A percentile compares a stretch with the other conserved stretches of the same genome.
Conservation (phyloP, 208 protist species). For the Strigomonas galati region DNA sequence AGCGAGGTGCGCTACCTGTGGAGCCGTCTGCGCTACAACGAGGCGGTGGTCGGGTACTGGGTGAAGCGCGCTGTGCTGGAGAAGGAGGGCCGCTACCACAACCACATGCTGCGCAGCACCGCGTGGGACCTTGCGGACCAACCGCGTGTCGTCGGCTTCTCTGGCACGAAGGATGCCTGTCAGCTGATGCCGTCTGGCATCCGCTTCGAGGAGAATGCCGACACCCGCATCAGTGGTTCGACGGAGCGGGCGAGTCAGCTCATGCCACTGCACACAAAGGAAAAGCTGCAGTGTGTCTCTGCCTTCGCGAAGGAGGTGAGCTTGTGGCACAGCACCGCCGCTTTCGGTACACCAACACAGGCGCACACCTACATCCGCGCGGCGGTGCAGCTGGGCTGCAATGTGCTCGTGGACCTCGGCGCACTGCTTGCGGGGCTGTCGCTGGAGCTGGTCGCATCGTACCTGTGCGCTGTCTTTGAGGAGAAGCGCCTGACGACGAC, state of each 20-base stretch:
- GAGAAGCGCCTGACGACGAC: not conserved
- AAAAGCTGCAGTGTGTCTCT: too few relatives aligned
- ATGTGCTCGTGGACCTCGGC: slow-evolving; percentile 1
- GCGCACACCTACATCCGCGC: not conserved
- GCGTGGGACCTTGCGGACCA: not conserved
- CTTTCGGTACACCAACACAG: not conserved
- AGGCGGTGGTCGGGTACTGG: not conserved
- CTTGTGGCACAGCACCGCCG: too few relatives aligned
- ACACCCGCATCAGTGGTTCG: too few relatives aligned
- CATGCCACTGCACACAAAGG: too few relatives aligned
- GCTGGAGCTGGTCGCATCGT: not conserved
- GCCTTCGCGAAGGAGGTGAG: too few relatives aligned
- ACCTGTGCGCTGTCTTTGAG: not conserved
- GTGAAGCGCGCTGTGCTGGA: not conserved
- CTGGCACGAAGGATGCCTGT: not conserved
- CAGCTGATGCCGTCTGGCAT: not conserved
- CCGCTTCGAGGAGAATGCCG: not conserved
- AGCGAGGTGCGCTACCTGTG: not conserved
- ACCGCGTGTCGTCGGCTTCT: not conserved
- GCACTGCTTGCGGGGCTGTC: not conserved
- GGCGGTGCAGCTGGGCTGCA: slow-evolving; percentile 1
- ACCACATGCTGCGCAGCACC: not conserved
- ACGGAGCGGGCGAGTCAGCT: too few relatives aligned
- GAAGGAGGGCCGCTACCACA: not conserved
- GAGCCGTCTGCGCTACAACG: not conserved